Evolutionary conservation across 176 grass and related monocot genomes (phyloP), one percentile per base, ranked within the genome.

Genomic region (Stipa capillata): DNA sequence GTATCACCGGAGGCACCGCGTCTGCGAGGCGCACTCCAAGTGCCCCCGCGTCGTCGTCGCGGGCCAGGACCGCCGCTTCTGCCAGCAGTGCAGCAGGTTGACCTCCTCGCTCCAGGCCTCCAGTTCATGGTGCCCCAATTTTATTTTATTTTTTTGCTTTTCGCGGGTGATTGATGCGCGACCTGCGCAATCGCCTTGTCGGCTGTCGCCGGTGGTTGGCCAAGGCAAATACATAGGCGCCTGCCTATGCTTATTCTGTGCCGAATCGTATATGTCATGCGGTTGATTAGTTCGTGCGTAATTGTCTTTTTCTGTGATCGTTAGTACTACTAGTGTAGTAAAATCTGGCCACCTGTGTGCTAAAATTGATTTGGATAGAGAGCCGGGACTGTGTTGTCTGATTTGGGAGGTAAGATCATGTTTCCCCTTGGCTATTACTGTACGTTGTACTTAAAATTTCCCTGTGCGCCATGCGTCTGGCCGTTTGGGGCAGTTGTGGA

Each of bases 41-140:
- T 89, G 66, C 61, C 79, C 86, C 15, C 78, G 45, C 49, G 90
- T 92, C 55, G 25, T 86, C 54, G 86, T 92, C n/a, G 83, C 79
- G 4, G 90, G 86, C 8, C 74, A 86, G 34, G 83, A 92, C 42
- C 82, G 90, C 72, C 73, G 90, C 32, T 92, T 92, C 52, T 92
- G 90, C 60, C 90, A 92, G 82, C 90, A 92, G 69, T 92, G 90
- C 65, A 92, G 90, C 79, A 73, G 90, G 90, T 92, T n/a, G n/a
- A n/a, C n/a, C n/a, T n/a, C n/a, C n/a, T n/a, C n/a, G n/a, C n/a
- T n/a, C n/a, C n/a, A n/a, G n/a, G n/a, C n/a, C n/a, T n/a, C n/a
- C n/a, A n/a, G n/a, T n/a, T n/a, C n/a, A n/a, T n/a, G n/a, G n/a
- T n/a, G n/a, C n/a, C n/a, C n/a, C 7, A 60, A 2, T n/a, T n/a